A percentile compares a stretch with the other conserved stretches of the same genome.
Evolutionary conservation across 192 early-diverging fungal genomes (phyloP).

Genomic region (Linnemannia exigua): DNA sequence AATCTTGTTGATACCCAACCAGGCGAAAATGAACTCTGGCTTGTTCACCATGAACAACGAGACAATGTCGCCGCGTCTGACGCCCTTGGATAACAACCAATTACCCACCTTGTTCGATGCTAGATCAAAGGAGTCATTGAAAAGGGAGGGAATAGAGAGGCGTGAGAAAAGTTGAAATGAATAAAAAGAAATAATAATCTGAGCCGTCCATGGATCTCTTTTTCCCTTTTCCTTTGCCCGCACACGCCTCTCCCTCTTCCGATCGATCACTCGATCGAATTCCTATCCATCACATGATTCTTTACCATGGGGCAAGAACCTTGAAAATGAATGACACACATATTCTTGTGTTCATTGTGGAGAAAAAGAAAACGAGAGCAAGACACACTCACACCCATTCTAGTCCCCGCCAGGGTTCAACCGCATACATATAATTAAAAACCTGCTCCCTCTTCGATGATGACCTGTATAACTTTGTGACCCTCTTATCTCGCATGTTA

Average conservation of each 20-base stretch:
- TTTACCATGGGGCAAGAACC: background rate
- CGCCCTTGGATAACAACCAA: slow-evolving; percentile 41
- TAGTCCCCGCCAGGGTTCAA: background rate
- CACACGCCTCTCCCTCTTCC: background rate
- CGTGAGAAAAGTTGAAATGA: background rate
- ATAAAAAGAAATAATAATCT: background rate
- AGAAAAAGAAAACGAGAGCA: background rate
- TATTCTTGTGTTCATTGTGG: background rate
- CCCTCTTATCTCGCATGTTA: no score
- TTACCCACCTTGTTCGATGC: slow-evolving; percentile 44
- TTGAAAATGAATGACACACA: background rate
- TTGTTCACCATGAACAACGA: slow-evolving; percentile 72
- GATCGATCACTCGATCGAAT: background rate
- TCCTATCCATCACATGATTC: background rate
- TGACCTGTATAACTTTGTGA: no score
- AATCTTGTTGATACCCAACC: slow-evolving; percentile 71
- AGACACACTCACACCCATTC: background rate
- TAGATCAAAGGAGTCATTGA: background rate
- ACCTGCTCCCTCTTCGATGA: no score
- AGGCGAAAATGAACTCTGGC: slow-evolving; percentile 68
- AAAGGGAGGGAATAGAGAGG: background rate
- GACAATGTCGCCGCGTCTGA: slow-evolving; percentile 60
- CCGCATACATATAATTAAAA: background rate
- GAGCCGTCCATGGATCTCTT: background rate
- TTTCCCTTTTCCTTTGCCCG: background rate